Percentiles rank a stretch among this genome's conserved stretches.
Conservation (phyloP, 805 yeast genomes). For the Ogataea salicorniae region DNA sequence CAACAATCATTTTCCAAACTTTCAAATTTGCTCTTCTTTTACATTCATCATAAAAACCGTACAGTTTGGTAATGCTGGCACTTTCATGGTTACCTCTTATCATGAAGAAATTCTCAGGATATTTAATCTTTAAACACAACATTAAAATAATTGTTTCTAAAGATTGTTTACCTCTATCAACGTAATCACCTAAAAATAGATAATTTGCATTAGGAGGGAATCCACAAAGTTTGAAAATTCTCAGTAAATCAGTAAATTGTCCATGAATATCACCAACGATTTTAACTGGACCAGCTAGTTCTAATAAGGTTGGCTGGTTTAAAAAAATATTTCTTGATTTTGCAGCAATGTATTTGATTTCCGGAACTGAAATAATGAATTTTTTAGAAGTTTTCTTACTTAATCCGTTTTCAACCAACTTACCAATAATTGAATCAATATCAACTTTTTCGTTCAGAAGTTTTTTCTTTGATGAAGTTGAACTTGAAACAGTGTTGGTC, state of each 20-base stretch:
- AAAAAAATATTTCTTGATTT: conserved; percentile 56
- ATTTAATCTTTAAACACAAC: conserved; percentile 50
- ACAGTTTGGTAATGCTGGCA: conserved; percentile 54
- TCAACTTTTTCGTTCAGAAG: conserved; percentile 29
- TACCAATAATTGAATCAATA: conserved; percentile 59
- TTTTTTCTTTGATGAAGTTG: not conserved
- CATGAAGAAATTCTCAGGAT: conserved; percentile 58
- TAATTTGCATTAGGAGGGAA: conserved; percentile 55
- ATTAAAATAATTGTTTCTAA: conserved; percentile 49
- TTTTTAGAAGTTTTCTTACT: conserved; percentile 38
- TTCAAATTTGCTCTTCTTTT: conserved; percentile 44
- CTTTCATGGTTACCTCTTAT: conserved; percentile 56
- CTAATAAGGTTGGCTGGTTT: conserved; percentile 59
- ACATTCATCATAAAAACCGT: conserved; percentile 59
- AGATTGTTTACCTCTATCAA: conserved; percentile 55
- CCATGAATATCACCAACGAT: conserved; percentile 84
- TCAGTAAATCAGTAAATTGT: conserved; percentile 47
- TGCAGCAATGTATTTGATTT: conserved; percentile 52
- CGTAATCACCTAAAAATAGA: conserved; percentile 54
- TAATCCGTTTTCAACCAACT: conserved; percentile 48
- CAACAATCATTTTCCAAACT: conserved; percentile 49
- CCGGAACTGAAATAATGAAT: conserved; percentile 46
- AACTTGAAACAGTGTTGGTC: not conserved
- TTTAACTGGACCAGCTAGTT: conserved; percentile 73
- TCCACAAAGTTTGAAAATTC: conserved; percentile 55